Conservation (phyloP, 176 grass and related monocot genomes). For the Alloteropsis semialata region DNA sequence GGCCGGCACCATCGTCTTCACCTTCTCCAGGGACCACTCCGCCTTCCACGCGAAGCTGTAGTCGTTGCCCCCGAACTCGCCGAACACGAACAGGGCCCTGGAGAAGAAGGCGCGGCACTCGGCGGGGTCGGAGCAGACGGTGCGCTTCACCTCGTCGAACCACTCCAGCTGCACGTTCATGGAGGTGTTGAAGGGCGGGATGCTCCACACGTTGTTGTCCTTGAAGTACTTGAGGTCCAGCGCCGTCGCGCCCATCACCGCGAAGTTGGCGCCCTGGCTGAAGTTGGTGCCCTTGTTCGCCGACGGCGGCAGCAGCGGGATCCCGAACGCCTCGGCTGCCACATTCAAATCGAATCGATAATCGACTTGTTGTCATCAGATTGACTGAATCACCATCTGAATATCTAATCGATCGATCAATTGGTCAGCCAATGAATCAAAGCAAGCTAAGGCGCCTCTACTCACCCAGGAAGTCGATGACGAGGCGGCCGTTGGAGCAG, state of each 20-base stretch:
- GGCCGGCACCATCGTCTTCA: slow-evolving; percentile 45
- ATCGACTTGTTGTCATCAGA: neutral
- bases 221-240: slow-evolving; percentile 70
- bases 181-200: slow-evolving; percentile 63
- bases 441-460: neutral
- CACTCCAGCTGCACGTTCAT: slow-evolving; percentile 65
- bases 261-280: slow-evolving; percentile 86
- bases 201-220: slow-evolving; percentile 59
- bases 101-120: slow-evolving; percentile 55
- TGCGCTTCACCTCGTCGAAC: slow-evolving; percentile 67
- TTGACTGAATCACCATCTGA: no score
- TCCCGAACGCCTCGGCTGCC: slow-evolving; percentile 63
- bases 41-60: slow-evolving; percentile 73
- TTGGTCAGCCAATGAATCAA: no score
- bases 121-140: slow-evolving; percentile 23
- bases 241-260: slow-evolving; percentile 68
- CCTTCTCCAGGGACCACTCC: slow-evolving; percentile 49
- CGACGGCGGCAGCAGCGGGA: slow-evolving; percentile 63
- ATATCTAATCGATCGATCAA: no score
- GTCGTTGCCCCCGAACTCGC: slow-evolving; percentile 94
- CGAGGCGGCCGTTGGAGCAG: slow-evolving; percentile 77
- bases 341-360: neutral
- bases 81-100: slow-evolving; percentile 74
- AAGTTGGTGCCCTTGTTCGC: slow-evolving; percentile 62
- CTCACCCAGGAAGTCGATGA: slow-evolving; percentile 66